Conservation (phyloP, 2,329 filamentous ascomycete genomes). For the Pseudogymnoascus sp. region DNA sequence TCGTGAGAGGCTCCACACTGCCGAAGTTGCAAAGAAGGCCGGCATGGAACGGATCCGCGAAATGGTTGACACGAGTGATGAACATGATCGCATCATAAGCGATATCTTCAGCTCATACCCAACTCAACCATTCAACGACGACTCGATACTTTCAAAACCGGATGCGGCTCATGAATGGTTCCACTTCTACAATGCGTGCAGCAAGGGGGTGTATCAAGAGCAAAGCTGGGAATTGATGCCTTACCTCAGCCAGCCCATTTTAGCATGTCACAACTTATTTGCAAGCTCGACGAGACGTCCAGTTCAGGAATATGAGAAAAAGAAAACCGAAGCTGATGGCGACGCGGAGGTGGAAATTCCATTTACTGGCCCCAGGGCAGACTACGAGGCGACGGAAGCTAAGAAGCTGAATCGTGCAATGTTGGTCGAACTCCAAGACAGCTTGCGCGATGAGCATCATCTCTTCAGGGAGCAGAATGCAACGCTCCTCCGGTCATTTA, state of each 20-base stretch:
- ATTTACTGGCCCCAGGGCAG: constrained; percentile 74
- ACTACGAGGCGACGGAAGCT: constrained; percentile 73
- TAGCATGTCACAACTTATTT: constrained; percentile 89
- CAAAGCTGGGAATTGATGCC: constrained; percentile 90
- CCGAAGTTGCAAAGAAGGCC: constrained; percentile 62
- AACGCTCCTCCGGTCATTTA: constrained; percentile 66
- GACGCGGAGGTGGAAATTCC: constrained; percentile 50
- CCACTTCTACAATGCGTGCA: constrained; percentile 80
- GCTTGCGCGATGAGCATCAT: constrained; percentile 42
- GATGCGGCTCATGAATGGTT: constrained; percentile 80
- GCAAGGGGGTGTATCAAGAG: constrained; percentile 66
- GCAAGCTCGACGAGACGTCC: constrained; percentile 51
- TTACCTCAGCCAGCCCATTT: constrained; percentile 76
- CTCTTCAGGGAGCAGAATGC: constrained; percentile 36
- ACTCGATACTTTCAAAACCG: constrained; percentile 83
- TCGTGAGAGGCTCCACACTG: constrained; percentile 56
- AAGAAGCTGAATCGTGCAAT: constrained; percentile 69
- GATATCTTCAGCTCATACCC: constrained; percentile 86
- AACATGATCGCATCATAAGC: constrained; percentile 67
- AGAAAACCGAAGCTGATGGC: constrained; percentile 38
- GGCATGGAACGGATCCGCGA: constrained; percentile 64
- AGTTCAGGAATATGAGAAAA: constrained; percentile 37
- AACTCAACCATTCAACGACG: constrained; percentile 83
- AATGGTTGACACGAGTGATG: constrained; percentile 72
- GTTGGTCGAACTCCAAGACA: constrained; percentile 67